Evolutionary conservation across 1,139 yeast genomes (phyloP).

Genomic region (Magnusiomyces magnusii): DNA sequence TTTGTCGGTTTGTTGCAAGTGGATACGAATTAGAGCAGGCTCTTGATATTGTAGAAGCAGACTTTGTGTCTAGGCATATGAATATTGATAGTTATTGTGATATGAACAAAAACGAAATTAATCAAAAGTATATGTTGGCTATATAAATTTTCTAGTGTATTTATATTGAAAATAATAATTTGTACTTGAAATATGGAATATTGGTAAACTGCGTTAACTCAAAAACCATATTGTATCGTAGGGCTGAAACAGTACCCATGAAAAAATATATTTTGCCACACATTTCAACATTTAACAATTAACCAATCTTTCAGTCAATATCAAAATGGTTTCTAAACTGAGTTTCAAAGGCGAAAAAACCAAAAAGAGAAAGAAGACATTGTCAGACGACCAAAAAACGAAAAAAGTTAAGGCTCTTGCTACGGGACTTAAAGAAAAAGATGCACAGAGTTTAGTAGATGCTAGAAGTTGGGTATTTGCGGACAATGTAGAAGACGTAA

Average conservation of each 20-base stretch:
- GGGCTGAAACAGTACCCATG: too few species aligned
- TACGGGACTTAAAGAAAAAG: slow-evolving; percentile 2
- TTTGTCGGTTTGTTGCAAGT: neutral
- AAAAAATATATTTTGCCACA: too few species aligned
- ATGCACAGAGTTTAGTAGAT: slow-evolving; percentile 13
- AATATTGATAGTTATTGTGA: slow-evolving; percentile 1
- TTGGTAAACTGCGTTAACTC: too few species aligned
- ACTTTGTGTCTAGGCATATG: neutral
- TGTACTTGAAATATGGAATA: too few species aligned
- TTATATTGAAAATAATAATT: too few species aligned
- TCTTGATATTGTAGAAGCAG: neutral
- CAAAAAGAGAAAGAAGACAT: slow-evolving; percentile 24
- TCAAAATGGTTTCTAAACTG: slow-evolving; percentile 38
- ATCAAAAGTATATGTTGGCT: neutral
- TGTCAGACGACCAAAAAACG: slow-evolving; percentile 8
- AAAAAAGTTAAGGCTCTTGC: neutral
- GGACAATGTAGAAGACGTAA: slow-evolving; percentile 27
- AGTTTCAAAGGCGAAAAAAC: slow-evolving; percentile 39
- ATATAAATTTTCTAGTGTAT: too few species aligned
- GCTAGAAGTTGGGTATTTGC: slow-evolving; percentile 38
- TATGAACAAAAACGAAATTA: neutral
- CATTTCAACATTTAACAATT: too few species aligned
- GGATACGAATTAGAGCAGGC: neutral
- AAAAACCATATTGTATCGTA: too few species aligned
- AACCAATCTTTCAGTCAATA: too few species aligned